Evolutionary conservation across 2,329 filamentous ascomycete species (phyloP).

Genomic region (Pyrenophora teres): DNA sequence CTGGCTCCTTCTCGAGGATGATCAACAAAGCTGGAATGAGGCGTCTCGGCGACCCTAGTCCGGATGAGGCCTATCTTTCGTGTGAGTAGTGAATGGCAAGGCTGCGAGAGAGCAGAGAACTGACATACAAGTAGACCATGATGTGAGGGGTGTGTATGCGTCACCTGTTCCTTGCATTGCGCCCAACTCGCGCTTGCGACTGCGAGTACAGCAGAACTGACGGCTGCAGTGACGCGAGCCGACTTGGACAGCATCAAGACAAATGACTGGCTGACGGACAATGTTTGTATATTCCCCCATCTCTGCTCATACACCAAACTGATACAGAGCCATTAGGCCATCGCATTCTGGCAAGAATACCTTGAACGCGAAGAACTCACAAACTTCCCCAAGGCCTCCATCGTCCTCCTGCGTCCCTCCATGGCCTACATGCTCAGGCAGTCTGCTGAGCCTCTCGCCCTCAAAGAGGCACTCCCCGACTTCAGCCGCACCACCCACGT

Average conservation of each 20-base stretch:
- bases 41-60: conserved; percentile 46
- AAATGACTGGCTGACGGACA: conserved; percentile 94
- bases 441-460: conserved; percentile 61
- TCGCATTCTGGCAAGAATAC: conserved; percentile 97
- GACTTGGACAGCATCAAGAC: conserved; percentile 83
- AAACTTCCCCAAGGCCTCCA: conserved; percentile 79
- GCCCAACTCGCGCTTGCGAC: conserved; percentile 1
- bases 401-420: conserved; percentile 86
- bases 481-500: conserved; percentile 84
- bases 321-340: conserved; percentile 64
- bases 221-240: conserved; percentile 74
- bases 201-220: conserved; percentile 13
- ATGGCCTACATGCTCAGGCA: conserved; percentile 93
- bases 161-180: conserved; percentile 19
- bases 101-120: neutral
- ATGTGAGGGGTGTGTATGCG: conserved; percentile 63
- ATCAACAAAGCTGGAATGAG: conserved; percentile 29
- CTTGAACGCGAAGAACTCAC: conserved; percentile 87
- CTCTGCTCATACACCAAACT: neutral
- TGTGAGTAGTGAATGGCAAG: conserved; percentile 58
- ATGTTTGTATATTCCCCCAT: conserved; percentile 59
- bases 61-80: conserved; percentile 71
- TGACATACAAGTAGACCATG: conserved; percentile 59
- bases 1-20: conserved; percentile 28
- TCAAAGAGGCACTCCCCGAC: conserved; percentile 74